Base-by-base conservation (phyloP, 2,329 filamentous ascomycete species). In the Pseudogymnoascus sp. region DNA sequence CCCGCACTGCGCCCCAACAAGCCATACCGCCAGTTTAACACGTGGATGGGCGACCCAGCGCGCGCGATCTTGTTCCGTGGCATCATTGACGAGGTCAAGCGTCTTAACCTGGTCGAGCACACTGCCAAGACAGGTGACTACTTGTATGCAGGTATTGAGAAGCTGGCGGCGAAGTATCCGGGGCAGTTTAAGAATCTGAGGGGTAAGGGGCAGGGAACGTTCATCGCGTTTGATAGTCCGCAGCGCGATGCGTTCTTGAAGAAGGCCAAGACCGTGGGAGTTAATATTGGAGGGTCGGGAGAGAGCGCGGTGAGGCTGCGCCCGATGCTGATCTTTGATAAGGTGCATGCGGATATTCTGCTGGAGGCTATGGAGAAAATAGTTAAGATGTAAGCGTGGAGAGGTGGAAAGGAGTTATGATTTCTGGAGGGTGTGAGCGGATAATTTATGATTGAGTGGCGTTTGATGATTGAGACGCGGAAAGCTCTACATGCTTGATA, bases 21-120 rank as follows among this genome's bases (percentile, higher is more conserved):
- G 79, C 86, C 90, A 30, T 92, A 92, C 78, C 84, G 90, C 66
- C 90, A 93, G 77, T 93, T 92, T 79, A 92, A 92, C 79, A 92
- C 89, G 65, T 92, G 89, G 89, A 91, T 92, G 80, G 89, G 90
- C 69, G 90, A 93, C 76, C 89, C 90, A 62, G 86, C 88, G 38
- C 86, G 88, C 64, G 88, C 88, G 14, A 78, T 93, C 67, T 82
- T 92, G 68, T 91, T 90, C 84, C 85, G 87, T 67, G 86, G 86
- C 67, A 91, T 93, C 74, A 84, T 92, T 72, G 76, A 88, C 64
- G 90, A 92, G 75, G 88, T 93, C 64, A 79, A 88, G 67, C 79
- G 85, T 60, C 78, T 88, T 36, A 81, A 87, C 67, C 79, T 92
- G 6, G 88, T 92, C 7, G 79, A 84, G 72, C 80, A 87, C 75